Evolutionary conservation across 768 basidiomycete species (phyloP), one percentile per base, ranked within the genome.

Genomic region (Trametes villosa): DNA sequence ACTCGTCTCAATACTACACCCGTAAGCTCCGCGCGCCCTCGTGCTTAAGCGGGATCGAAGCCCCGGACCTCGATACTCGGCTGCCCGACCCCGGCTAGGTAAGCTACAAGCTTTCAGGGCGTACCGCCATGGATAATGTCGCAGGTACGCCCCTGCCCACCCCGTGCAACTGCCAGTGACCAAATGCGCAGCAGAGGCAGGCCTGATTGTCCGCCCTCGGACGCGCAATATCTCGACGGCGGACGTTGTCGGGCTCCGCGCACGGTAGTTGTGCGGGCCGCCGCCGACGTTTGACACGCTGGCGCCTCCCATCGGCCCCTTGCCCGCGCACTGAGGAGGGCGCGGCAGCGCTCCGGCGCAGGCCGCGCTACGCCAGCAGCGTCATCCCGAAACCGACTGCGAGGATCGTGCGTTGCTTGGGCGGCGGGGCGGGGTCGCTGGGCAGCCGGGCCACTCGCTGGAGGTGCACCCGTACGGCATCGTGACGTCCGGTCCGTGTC

Each of bases 191-290:
- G 47, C 56, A 36, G 47, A 9, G 18, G n/a, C 34, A 47, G 56
- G 18, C 56, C 56, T 57, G 47, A 49, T 49, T 57, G 20, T 22
- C 12, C 33, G n/a, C 26, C 47, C 30, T 31, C 47, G 20, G 15
- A 50, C 56, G 47, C 56, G 47, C 47, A 57, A 41, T 29, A 49
- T 33, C 29, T 8, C n/a, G 47, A 49, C 56, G 29, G 36, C 15
- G 6, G 56, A 57, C 56, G 47, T 50, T 57, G 38, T 49, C 56
- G 38, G 56, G 56, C 40, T 50, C 56, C 56, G 26, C 33, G 18
- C 47, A 50, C 29, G 56, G 56, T 30, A 24, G 11, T 15, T 3
- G 47, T 33, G n/a, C 47, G 56, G 48, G 36, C 3, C 56, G 27
- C 47, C 38, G 27, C 24, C 30, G 29, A 27, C n/a, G 36, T n/a